These are phyloP conservation scores for Dryas octopetala DNA, from an alignment of 306 rosid species.

Conservation along the genomic window DNA sequence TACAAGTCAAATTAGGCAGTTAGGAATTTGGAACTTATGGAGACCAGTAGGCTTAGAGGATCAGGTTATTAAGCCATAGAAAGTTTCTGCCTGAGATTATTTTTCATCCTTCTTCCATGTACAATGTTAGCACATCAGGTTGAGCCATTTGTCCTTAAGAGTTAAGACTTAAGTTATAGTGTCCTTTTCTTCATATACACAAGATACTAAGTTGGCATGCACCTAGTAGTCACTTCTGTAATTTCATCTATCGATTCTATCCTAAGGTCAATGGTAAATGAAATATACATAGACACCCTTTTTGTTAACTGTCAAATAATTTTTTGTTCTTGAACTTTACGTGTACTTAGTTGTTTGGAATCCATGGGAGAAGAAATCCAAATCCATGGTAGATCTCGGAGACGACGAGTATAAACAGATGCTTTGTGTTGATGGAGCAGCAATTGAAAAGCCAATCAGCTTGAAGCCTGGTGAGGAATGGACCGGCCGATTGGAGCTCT, in stretches of 20 bases:
- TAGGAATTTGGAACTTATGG: too few relatives aligned
- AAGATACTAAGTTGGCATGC: neutral
- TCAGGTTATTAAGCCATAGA: too few relatives aligned
- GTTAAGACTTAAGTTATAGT: neutral
- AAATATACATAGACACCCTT: neutral
- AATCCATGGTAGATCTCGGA: slow-evolving; percentile 64
- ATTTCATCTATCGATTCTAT: neutral
- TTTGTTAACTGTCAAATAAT: neutral
- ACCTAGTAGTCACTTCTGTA: neutral
- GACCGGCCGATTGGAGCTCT: slow-evolving; percentile 79
- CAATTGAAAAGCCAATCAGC: slow-evolving; percentile 68
- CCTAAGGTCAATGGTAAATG: neutral
- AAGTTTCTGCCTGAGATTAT: too few relatives aligned
- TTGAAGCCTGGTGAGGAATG: slow-evolving; percentile 87
- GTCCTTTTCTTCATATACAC: neutral
- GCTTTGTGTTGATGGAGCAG: slow-evolving; percentile 86
- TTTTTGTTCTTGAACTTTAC: neutral
- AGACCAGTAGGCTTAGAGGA: too few relatives aligned
- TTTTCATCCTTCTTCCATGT: too few relatives aligned
- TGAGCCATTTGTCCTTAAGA: neutral
- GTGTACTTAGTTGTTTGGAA: slow-evolving; percentile 78
- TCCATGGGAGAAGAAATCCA: slow-evolving; percentile 84
- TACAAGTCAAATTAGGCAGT: too few relatives aligned
- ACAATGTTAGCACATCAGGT: too few relatives aligned
- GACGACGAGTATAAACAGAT: slow-evolving; percentile 88